Conservation (phyloP, 345 rosid genomes). For the Linum tenue region DNA sequence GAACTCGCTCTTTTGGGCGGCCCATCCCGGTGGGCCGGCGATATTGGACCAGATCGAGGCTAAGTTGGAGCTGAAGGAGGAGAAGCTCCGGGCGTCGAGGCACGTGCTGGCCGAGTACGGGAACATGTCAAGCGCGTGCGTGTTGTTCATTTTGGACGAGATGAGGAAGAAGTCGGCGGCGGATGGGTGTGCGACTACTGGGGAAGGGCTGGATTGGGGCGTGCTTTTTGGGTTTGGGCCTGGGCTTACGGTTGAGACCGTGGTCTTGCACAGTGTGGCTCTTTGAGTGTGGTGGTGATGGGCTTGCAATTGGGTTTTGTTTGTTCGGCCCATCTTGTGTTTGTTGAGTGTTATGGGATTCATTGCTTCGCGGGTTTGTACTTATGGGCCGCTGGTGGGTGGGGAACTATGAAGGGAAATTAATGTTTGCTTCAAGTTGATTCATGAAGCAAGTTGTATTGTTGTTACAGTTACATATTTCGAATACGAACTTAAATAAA, state of each 20-base stretch:
- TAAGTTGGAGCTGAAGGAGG: background rate
- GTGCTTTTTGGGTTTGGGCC: conserved; percentile 3
- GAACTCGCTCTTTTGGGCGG: conserved; percentile 2
- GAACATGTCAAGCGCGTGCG: conserved; percentile 1
- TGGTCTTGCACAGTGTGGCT: conserved; percentile 1
- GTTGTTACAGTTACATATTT: too few relatives aligned
- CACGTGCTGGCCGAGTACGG: background rate
- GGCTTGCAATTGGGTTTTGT: background rate
- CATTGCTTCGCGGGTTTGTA: too few relatives aligned
- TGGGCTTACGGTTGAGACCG: conserved; percentile 5
- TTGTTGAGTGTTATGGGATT: too few relatives aligned
- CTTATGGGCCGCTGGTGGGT: too few relatives aligned
- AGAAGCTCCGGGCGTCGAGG: conserved; percentile 3
- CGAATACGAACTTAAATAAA: too few relatives aligned
- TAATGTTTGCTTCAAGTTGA: too few relatives aligned
- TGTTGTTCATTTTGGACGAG: conserved; percentile 3
- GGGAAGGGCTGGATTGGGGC: conserved; percentile 5
- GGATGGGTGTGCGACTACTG: background rate
- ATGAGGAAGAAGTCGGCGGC: conserved; percentile 2
- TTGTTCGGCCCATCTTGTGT: background rate
- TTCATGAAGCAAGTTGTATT: too few relatives aligned
- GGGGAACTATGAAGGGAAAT: too few relatives aligned
- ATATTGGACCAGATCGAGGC: conserved; percentile 2
- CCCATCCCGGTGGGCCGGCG: conserved; percentile 1
- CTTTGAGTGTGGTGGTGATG: background rate